Evolutionary conservation across 108 stramenopile genomes (phyloP).

Genomic region (Pseudonitzschia multiseries): DNA sequence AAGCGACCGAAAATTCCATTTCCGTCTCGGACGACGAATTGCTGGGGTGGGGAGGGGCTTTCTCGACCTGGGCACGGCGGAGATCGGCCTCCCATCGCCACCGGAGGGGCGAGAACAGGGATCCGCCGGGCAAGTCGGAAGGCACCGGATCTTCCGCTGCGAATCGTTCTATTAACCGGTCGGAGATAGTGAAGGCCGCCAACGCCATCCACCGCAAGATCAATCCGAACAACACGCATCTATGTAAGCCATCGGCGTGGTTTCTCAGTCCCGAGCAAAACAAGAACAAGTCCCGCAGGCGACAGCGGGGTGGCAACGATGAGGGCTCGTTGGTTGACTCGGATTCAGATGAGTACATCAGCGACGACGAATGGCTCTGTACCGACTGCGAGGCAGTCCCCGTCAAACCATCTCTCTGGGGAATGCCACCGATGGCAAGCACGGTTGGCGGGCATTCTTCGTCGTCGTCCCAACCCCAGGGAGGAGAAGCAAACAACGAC

Average conservation of each 20-base stretch:
- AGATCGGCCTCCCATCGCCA: too few species aligned
- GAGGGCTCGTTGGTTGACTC: background rate
- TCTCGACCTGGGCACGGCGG: background rate
- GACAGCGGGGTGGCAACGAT: background rate
- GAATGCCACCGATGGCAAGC: background rate
- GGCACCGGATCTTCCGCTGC: too few species aligned
- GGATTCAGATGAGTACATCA: slow-evolving; percentile 37
- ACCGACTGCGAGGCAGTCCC: background rate
- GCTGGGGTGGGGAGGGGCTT: background rate
- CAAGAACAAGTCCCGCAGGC: background rate
- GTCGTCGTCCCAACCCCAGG: slow-evolving; percentile 3
- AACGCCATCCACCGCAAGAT: background rate
- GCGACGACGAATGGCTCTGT: slow-evolving; percentile 45
- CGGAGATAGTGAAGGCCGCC: background rate
- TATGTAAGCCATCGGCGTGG: background rate
- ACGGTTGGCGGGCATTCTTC: background rate
- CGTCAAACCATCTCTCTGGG: slow-evolving; percentile 10
- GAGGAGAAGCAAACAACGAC: slow-evolving; percentile 16
- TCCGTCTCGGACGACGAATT: slow-evolving; percentile 57
- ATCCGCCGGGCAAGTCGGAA: too few species aligned
- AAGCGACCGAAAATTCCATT: slow-evolving; percentile 18
- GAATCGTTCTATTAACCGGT: background rate
- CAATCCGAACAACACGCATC: background rate
- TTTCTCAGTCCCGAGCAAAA: background rate
- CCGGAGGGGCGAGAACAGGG: too few species aligned